These are phyloP conservation scores for Lenwebbia sp. DNA, from an alignment of 345 rosid species.

Conservation along the genomic window DNA sequence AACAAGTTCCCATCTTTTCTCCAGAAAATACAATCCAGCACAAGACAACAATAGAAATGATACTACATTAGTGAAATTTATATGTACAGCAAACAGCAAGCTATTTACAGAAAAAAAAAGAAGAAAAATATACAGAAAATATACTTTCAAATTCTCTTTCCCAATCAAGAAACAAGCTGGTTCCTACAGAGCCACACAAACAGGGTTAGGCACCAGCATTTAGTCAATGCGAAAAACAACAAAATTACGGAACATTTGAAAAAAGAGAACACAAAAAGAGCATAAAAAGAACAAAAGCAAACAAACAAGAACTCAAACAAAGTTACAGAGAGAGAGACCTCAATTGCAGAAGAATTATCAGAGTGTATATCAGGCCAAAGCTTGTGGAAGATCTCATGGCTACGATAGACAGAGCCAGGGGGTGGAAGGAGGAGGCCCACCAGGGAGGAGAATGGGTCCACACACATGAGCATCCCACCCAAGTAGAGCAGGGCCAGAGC, in stretches of 20 bases:
- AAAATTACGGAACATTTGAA: neutral
- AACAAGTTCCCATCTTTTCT: neutral
- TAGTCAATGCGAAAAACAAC: neutral
- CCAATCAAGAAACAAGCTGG: neutral
- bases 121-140: neutral
- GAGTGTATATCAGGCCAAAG: slow-evolving; percentile 60
- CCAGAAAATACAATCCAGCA: neutral
- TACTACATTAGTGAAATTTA: neutral
- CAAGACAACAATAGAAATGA: neutral
- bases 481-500: slow-evolving; percentile 56
- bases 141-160: neutral
- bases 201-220: neutral
- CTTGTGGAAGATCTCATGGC: slow-evolving; percentile 55
- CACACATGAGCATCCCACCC: slow-evolving; percentile 67
- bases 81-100: neutral
- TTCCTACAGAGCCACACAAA: neutral
- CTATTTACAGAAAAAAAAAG: neutral
- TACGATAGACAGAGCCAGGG: slow-evolving; percentile 79
- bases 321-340: slow-evolving; percentile 21
- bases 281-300: neutral
- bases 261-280: neutral
- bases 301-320: neutral
- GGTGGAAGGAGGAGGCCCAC: slow-evolving; percentile 25
- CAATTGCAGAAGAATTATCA: slow-evolving; percentile 56
- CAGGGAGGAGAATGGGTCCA: slow-evolving; percentile 66